Conservation (phyloP, 2,329 filamentous ascomycete genomes). For the Colletotrichum godetiae region DNA sequence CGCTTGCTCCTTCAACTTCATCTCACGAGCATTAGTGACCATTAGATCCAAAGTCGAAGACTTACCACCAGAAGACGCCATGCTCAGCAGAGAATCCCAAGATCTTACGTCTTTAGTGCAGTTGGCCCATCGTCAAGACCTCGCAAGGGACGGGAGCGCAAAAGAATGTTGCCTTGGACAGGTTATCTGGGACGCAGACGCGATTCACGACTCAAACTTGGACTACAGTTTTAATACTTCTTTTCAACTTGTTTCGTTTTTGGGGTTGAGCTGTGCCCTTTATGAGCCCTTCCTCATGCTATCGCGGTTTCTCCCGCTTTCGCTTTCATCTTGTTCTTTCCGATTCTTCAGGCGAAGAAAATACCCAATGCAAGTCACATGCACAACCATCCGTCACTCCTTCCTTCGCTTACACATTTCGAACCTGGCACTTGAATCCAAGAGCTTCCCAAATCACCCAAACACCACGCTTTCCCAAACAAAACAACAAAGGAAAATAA, state of each 20-base stretch:
- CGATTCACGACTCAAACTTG: neutral
- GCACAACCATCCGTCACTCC: neutral
- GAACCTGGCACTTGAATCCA: neutral
- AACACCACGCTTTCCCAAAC: constrained; percentile 24
- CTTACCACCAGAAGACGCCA: neutral
- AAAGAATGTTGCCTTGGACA: neutral
- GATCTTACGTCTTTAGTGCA: neutral
- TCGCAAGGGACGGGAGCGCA: neutral
- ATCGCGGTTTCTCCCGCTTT: neutral
- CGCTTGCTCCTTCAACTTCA: neutral
- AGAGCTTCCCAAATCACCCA: neutral
- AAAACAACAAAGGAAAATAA: neutral
- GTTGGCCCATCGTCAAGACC: neutral
- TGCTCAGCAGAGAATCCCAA: neutral
- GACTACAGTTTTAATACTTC: neutral
- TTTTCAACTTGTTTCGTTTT: neutral
- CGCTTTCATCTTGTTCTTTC: neutral
- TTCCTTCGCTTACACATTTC: neutral
- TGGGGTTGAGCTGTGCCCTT: neutral
- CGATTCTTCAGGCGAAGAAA: no score
- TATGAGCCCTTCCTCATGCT: neutral
- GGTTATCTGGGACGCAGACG: neutral
- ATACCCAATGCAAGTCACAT: neutral
- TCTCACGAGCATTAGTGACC: neutral
- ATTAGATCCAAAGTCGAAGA: neutral